A percentile compares a stretch with the other conserved stretches of the same genome.
phyloP scores from a whole-genome alignment of 352 stramenopile genomes.

The Phytophthora pluvialis region DNA sequence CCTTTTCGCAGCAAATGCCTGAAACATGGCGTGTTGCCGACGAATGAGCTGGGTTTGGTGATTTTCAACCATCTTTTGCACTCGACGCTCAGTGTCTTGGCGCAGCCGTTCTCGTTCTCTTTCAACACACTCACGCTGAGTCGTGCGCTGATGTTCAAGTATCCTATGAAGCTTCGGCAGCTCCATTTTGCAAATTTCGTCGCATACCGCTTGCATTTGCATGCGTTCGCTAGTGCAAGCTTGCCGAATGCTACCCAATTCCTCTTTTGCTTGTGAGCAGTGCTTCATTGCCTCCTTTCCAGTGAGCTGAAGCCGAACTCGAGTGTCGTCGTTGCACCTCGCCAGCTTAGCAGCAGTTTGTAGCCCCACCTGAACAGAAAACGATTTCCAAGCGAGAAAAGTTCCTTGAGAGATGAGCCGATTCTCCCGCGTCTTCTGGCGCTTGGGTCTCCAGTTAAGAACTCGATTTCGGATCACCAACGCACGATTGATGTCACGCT shows the following conservation, averaged over 20 bases:
- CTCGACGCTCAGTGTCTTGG: constrained; percentile 32
- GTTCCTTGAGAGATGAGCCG: constrained; percentile 1
- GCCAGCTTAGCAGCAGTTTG: constrained; percentile 6
- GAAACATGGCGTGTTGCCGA: constrained; percentile 20
- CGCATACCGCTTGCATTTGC: constrained; percentile 21
- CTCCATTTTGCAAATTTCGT: constrained; percentile 25
- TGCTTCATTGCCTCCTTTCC: constrained; percentile 14
- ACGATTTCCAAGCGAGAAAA: constrained; percentile 42
- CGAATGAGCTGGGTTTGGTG: background rate
- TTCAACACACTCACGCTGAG: constrained; percentile 1
- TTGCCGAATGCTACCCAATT: constrained; percentile 12
- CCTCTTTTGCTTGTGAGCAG: constrained; percentile 19
- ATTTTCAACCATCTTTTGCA: constrained; percentile 1
- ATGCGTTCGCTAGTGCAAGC: constrained; percentile 12
- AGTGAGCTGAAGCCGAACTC: constrained; percentile 12
- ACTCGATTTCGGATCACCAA: constrained; percentile 44
- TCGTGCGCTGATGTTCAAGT: constrained; percentile 11
- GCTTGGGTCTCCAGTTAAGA: constrained; percentile 38
- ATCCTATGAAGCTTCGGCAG: constrained; percentile 24
- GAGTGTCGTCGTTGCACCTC: constrained; percentile 18
- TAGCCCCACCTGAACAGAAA: constrained; percentile 11
- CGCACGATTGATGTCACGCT: constrained; percentile 23
- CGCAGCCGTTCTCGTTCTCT: constrained; percentile 24
- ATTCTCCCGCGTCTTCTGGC: constrained; percentile 19
- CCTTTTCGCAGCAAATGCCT: constrained; percentile 7